Evolutionary conservation across 305 asterid genomes (phyloP), one percentile per base, ranked within the genome.

Genomic region (Fraxinus paxiana): DNA sequence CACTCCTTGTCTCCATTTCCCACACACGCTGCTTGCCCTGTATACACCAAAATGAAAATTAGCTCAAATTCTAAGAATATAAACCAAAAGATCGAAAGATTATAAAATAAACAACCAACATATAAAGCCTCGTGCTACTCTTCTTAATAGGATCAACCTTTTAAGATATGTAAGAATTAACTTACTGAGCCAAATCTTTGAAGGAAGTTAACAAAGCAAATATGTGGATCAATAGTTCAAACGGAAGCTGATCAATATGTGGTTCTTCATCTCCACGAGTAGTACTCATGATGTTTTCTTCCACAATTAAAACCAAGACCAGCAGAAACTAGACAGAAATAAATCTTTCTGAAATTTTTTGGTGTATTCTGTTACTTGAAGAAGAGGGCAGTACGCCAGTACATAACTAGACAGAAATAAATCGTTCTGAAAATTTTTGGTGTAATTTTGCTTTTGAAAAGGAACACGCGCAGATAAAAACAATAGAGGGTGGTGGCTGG

Each of bases 1-100:
- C 84, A 91, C 96, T 65, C 95, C 94, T 69, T 92, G 97, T 85
- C 94, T 89, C 98, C 98, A 95, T 90, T 91, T 94, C 85, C 88
- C 77, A 73, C 97, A 87, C 82, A 91, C 98, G 1, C 90, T 81
- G 87, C 98, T 88, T 4, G 88, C 88, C 90, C 98, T 91, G 82
- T 74, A 6, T 31, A 35, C 20, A 75, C 2, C 22, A 26, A 76
- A 13, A 46, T 5, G 22, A 12, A 70, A 59, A 79, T 17, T 34
- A 5, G 26, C 26, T 77, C 37, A 78, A 71, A 28, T 0, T 75
- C 41, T 13, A 6, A 18, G 61, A 73, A 72, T 63, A 10, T 56
- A 17, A 2, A 10, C n/a, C 18, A 33, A 35, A 43, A 22, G 22
- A 34, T 43, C 17, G 54, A 41, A 67, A 6, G 56, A 75, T 77